Conservation (phyloP, 352 stramenopile genomes). For the Phytophthora hibernalis region DNA sequence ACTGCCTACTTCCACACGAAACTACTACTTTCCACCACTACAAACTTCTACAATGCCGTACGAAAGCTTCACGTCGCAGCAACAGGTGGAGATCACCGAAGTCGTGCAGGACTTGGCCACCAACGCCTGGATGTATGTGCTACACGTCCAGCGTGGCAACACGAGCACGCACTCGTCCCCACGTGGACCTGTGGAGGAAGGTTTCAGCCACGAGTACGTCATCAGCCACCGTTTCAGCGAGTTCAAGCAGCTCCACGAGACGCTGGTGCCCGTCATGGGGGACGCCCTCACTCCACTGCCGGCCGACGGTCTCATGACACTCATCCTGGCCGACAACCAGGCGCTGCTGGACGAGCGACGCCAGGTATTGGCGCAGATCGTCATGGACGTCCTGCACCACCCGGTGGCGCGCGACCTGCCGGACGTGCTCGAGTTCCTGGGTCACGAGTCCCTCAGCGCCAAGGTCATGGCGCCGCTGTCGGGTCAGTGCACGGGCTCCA, state of each 20-base stretch:
- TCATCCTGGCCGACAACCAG: conserved; percentile 76
- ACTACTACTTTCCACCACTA: conserved; percentile 7
- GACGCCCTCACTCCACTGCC: conserved; percentile 60
- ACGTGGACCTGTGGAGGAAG: conserved; percentile 42
- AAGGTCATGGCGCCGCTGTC: too few species aligned
- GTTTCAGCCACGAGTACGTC: conserved; percentile 53
- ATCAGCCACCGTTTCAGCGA: conserved; percentile 75
- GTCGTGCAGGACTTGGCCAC: conserved; percentile 67
- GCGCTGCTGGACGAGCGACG: conserved; percentile 71
- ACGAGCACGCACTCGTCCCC: conserved; percentile 42
- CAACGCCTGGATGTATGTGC: conserved; percentile 70
- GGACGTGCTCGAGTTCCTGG: conserved; percentile 75
- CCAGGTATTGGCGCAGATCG: conserved; percentile 61
- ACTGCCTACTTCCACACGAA: too few species aligned
- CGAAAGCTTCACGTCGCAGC: conserved; percentile 74
- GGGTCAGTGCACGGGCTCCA: too few species aligned
- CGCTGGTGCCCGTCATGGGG: conserved; percentile 56
- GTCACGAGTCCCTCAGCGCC: conserved; percentile 55
- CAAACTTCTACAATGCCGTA: conserved; percentile 63
- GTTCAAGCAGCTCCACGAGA: conserved; percentile 72
- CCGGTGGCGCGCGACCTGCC: conserved; percentile 54
- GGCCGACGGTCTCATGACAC: conserved; percentile 64
- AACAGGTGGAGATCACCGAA: conserved; percentile 69
- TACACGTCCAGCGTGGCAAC: conserved; percentile 55
- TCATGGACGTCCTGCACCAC: conserved; percentile 71